phyloP scores from a whole-genome alignment of 192 early-diverging fungal genomes.

The Chytriomyces hyalinus region DNA sequence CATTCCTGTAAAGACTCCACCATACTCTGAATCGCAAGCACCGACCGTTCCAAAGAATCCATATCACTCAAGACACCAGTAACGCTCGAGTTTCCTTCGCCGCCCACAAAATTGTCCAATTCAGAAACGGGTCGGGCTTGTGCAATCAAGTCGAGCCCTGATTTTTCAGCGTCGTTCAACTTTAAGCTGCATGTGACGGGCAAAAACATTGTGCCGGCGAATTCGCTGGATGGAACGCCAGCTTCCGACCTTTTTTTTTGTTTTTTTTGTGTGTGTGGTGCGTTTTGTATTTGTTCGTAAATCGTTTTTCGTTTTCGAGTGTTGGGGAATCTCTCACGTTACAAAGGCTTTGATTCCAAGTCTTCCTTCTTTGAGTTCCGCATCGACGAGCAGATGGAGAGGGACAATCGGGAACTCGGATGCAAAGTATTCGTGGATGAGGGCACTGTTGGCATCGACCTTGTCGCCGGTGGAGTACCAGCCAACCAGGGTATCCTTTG shows the following conservation, averaged over 20 bases:
- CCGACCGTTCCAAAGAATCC: slow-evolving; percentile 84
- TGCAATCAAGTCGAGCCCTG: slow-evolving; percentile 45
- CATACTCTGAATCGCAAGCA: slow-evolving; percentile 81
- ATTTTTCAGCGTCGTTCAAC: slow-evolving; percentile 89
- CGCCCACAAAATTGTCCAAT: neutral
- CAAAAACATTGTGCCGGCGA: slow-evolving; percentile 80
- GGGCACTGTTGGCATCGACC: slow-evolving; percentile 45
- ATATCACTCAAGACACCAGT: slow-evolving; percentile 77
- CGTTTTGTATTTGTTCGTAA: too few relatives aligned
- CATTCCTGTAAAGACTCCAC: slow-evolving; percentile 81
- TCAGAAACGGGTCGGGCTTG: neutral
- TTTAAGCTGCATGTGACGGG: slow-evolving; percentile 87
- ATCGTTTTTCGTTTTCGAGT: neutral
- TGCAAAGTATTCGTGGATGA: slow-evolving; percentile 60
- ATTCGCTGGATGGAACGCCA: slow-evolving; percentile 75
- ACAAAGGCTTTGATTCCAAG: slow-evolving; percentile 78
- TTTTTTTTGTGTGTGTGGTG: too few relatives aligned
- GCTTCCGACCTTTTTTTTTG: slow-evolving; percentile 64
- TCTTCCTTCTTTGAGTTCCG: slow-evolving; percentile 71
- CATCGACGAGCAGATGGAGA: slow-evolving; percentile 88
- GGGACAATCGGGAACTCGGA: slow-evolving; percentile 78
- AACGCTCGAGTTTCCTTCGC: neutral
- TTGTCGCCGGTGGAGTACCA: slow-evolving; percentile 87
- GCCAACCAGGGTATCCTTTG: slow-evolving; percentile 89
- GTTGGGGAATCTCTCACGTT: slow-evolving; percentile 42